Conservation (phyloP, 768 basidiomycete species). For the Boletus rubropictus region DNA sequence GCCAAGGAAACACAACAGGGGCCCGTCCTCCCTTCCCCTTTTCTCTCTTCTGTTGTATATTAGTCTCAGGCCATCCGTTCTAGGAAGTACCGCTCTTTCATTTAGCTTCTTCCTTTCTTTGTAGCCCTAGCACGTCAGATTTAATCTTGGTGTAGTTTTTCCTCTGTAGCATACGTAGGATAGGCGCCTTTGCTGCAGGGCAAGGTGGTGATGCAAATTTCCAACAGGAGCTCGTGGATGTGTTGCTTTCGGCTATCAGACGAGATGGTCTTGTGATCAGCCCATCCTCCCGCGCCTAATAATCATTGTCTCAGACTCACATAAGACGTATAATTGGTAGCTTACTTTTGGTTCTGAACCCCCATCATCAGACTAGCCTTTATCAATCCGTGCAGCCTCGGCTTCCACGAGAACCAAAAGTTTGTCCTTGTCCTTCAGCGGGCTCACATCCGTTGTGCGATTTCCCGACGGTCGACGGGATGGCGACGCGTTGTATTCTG, state of each 20-base stretch:
- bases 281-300: no score
- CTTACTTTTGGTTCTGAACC: constrained; percentile 8
- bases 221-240: neutral
- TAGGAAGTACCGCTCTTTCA: neutral
- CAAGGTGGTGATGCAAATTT: neutral
- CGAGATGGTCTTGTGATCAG: no score
- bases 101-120: constrained; percentile 1
- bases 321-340: neutral
- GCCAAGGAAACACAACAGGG: constrained; percentile 33
- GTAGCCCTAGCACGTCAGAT: constrained; percentile 18
- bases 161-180: constrained; percentile 15
- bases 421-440: neutral
- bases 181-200: neutral
- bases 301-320: no score
- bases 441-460: neutral
- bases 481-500: constrained; percentile 23
- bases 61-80: neutral
- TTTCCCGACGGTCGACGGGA: neutral
- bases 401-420: neutral
- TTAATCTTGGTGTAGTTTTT: constrained; percentile 1
- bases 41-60: neutral
- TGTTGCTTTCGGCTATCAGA: neutral
- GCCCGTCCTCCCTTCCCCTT: neutral
- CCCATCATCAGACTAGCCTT: constrained; percentile 6
- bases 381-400: neutral